Percentiles rank a stretch among this genome's conserved stretches.
phyloP scores from a whole-genome alignment of 306 rosid genomes.

The Gynostemma pentaphyllum region DNA sequence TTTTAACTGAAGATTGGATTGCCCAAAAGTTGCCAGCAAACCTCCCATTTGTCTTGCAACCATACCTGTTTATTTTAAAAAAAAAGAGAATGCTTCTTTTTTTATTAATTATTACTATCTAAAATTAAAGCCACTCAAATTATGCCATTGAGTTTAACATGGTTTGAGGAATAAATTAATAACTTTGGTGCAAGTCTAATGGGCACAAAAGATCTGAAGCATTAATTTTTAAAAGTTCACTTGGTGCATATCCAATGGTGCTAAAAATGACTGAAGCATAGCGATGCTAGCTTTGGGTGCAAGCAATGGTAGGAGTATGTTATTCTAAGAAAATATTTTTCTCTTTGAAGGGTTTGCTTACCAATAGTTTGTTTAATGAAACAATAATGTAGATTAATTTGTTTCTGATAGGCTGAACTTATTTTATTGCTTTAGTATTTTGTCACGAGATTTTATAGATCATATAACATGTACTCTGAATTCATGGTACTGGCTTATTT shows the following conservation, averaged over 20 bases:
- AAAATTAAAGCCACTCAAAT: not conserved
- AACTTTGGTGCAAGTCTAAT: not conserved
- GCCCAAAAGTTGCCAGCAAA: not conserved
- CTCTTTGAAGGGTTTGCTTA: not conserved
- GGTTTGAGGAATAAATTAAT: not conserved
- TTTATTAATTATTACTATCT: not conserved
- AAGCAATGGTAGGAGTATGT: not conserved
- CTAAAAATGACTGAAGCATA: not conserved
- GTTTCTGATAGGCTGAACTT: not conserved
- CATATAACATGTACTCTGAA: not conserved
- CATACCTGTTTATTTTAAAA: too few relatives aligned
- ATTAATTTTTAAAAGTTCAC: not conserved
- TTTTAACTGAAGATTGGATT: not conserved
- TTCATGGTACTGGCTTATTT: not conserved
- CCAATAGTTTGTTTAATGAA: not conserved
- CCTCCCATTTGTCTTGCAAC: not conserved
- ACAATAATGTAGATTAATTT: not conserved
- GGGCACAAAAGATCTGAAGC: not conserved
- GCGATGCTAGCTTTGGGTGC: not conserved
- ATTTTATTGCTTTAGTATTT: not conserved
- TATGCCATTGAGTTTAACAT: not conserved
- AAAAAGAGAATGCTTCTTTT: not conserved
- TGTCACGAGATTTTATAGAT: not conserved
- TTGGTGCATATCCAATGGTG: not conserved
- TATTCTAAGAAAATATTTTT: not conserved